Conservation (phyloP, 2,329 filamentous ascomycete species). For the Bipolaris zeicola region DNA sequence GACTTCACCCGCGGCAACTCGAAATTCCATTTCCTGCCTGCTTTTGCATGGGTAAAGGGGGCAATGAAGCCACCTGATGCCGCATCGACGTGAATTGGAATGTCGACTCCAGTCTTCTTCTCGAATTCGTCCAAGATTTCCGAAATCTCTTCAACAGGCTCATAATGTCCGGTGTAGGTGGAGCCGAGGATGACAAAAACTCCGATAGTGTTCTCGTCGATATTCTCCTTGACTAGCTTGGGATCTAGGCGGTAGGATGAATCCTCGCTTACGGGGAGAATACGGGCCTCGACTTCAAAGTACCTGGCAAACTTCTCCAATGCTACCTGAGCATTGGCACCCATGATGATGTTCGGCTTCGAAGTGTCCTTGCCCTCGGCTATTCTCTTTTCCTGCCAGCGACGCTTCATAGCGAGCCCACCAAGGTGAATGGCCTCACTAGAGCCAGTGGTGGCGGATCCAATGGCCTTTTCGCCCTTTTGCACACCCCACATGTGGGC, state of each 20-base stretch:
- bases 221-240: conserved; percentile 66
- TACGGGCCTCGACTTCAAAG: conserved; percentile 73
- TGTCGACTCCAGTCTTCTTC: conserved; percentile 64
- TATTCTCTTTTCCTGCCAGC: conserved; percentile 69
- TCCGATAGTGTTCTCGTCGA: conserved; percentile 80
- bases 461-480: conserved; percentile 67
- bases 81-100: conserved; percentile 70
- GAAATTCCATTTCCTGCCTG: conserved; percentile 67
- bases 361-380: conserved; percentile 66
- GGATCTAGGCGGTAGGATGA: conserved; percentile 68
- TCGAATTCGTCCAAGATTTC: conserved; percentile 68
- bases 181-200: conserved; percentile 73
- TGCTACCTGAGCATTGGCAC: conserved; percentile 73
- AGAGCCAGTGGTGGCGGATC: conserved; percentile 72
- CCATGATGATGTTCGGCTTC: conserved; percentile 76
- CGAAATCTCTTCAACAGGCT: conserved; percentile 71
- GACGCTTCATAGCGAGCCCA: conserved; percentile 69
- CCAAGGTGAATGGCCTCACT: conserved; percentile 74
- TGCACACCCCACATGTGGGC: conserved; percentile 69
- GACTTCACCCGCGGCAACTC: conserved; percentile 66
- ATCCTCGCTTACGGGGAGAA: conserved; percentile 66
- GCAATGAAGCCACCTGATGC: conserved; percentile 67
- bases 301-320: conserved; percentile 75
- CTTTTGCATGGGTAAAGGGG: conserved; percentile 63
- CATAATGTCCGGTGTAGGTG: conserved; percentile 76